phyloP scores from a whole-genome alignment of 2,329 filamentous ascomycete genomes.

The Septoria petroselini region DNA sequence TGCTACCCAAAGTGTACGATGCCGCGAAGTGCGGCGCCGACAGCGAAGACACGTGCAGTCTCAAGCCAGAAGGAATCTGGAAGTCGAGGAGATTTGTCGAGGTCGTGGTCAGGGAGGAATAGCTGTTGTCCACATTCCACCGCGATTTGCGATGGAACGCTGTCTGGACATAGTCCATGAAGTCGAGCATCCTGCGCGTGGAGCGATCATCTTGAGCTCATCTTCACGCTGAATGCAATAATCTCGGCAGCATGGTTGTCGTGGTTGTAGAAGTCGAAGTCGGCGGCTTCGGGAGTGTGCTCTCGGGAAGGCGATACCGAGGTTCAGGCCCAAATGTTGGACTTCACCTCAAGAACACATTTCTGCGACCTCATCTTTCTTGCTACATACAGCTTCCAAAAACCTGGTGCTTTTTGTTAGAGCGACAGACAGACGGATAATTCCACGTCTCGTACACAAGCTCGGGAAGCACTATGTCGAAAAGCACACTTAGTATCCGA shows the following conservation, averaged over 20 bases:
- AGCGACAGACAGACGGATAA: too few species aligned
- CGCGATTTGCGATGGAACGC: constrained; percentile 82
- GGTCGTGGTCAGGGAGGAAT: constrained; percentile 79
- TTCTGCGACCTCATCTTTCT: too few species aligned
- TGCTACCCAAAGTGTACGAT: constrained; percentile 83
- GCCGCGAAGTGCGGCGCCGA: constrained; percentile 91
- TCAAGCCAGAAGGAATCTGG: constrained; percentile 75
- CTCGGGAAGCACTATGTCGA: too few species aligned
- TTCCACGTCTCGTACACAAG: too few species aligned
- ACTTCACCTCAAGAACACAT: too few species aligned
- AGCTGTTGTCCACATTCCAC: constrained; percentile 91
- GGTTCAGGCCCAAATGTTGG: background rate
- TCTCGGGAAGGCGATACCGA: background rate
- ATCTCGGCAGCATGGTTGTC: background rate
- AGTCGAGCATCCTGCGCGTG: constrained; percentile 69
- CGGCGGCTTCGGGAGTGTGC: background rate
- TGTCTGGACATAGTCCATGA: constrained; percentile 95
- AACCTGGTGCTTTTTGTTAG: too few species aligned
- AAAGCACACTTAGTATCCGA: too few species aligned
- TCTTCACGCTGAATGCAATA: background rate
- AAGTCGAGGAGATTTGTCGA: constrained; percentile 86
- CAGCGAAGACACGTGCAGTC: constrained; percentile 84
- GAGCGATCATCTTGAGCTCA: constrained; percentile 20
- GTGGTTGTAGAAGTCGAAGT: background rate
- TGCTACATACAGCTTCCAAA: too few species aligned